Percentiles rank a stretch among this genome's conserved stretches.
Evolutionary conservation across 306 rosid species (phyloP).

Genomic region (Prunus dulcis): DNA sequence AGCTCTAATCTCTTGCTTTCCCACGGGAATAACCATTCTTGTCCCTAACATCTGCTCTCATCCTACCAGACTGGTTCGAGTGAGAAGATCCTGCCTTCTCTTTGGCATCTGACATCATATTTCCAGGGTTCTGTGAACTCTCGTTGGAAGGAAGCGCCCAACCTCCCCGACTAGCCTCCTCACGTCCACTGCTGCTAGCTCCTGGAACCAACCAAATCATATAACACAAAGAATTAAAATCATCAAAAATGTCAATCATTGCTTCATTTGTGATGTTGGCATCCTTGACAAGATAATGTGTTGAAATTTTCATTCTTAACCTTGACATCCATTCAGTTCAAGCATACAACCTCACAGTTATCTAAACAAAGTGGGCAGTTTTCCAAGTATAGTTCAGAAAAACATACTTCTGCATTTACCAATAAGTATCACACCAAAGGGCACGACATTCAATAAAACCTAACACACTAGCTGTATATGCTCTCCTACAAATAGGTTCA

Average conservation of each 20-base stretch:
- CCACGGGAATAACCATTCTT: constrained; percentile 21
- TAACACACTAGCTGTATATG: background rate
- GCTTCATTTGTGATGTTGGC: background rate
- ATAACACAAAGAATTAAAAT: background rate
- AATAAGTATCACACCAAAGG: background rate
- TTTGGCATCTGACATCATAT: constrained; percentile 22
- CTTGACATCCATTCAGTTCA: background rate
- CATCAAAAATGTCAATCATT: background rate
- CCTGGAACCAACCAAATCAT: constrained; percentile 28
- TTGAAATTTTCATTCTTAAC: background rate
- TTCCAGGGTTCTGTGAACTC: constrained; percentile 16
- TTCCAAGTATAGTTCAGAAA: too few relatives aligned
- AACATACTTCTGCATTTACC: too few relatives aligned
- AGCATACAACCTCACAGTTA: background rate
- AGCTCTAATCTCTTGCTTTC: constrained; percentile 25
- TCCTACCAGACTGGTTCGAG: constrained; percentile 13
- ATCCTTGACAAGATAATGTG: background rate
- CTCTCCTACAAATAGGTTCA: background rate
- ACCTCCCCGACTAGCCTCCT: constrained; percentile 37
- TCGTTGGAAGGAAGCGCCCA: constrained; percentile 64
- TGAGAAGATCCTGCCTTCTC: constrained; percentile 31
- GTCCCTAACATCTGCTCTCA: constrained; percentile 20
- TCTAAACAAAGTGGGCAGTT: background rate
- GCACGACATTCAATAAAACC: background rate
- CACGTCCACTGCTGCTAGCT: constrained; percentile 33